Evolutionary conservation across 2,329 filamentous ascomycete species (phyloP).

Genomic region (Fusarium armeniacum): DNA sequence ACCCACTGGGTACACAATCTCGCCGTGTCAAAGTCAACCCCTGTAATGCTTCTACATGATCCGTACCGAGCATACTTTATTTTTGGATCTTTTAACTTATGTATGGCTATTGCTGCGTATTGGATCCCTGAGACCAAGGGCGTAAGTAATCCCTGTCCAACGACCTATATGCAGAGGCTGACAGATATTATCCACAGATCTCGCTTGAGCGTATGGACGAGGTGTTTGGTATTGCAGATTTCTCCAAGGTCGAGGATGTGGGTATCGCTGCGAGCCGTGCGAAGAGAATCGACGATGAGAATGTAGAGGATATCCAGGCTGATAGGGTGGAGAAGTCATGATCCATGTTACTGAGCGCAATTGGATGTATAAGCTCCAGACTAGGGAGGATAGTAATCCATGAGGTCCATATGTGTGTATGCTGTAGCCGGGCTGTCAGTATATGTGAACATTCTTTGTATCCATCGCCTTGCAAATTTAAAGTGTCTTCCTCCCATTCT

Average conservation of each 20-base stretch:
- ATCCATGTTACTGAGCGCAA: not conserved
- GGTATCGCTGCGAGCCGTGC: constrained; percentile 23
- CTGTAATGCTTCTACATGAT: constrained; percentile 67
- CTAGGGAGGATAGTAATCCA: not conserved
- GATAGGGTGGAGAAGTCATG: constrained; percentile 2
- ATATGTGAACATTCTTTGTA: not conserved
- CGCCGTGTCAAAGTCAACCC: constrained; percentile 71
- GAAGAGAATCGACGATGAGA: constrained; percentile 33
- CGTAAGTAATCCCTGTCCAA: constrained; percentile 43
- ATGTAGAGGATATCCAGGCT: constrained; percentile 17
- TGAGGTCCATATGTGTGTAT: no score
- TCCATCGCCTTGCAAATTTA: not conserved
- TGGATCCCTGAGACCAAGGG: constrained; percentile 71
- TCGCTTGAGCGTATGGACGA: constrained; percentile 43
- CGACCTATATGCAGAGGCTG: accelerated
- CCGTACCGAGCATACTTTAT: constrained; percentile 67
- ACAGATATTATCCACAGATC: constrained; percentile 16
- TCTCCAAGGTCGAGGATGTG: constrained; percentile 35
- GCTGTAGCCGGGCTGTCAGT: no score
- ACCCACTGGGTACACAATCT: constrained; percentile 77
- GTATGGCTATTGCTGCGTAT: constrained; percentile 66
- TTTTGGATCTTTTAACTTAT: constrained; percentile 69
- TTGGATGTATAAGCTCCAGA: not conserved
- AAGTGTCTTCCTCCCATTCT: not conserved
- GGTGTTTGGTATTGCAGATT: constrained; percentile 37